phyloP scores from a whole-genome alignment of 2,329 filamentous ascomycete species.

The Parafenestella ontariensis region DNA sequence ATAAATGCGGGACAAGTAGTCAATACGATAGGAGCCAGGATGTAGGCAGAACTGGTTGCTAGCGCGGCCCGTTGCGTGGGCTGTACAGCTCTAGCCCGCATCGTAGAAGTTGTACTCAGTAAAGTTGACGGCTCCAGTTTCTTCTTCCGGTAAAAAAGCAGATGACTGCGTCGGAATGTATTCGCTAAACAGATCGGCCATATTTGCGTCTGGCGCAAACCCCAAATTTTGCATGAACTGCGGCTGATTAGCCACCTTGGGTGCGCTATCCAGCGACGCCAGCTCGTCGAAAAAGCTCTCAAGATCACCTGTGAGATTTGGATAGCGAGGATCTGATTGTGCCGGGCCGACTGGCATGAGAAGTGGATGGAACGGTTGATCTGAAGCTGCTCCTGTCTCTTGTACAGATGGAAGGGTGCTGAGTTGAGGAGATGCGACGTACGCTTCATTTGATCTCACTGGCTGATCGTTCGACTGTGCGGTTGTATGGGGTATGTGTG shows the following conservation, averaged over 20 bases:
- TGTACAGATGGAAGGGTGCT: constrained; percentile 19
- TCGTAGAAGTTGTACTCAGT: constrained; percentile 40
- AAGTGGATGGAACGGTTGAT: neutral
- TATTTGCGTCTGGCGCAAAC: constrained; percentile 67
- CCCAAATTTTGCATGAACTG: constrained; percentile 73
- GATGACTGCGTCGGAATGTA: constrained; percentile 49
- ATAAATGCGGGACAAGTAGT: too few relatives aligned
- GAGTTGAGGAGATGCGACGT: constrained; percentile 9
- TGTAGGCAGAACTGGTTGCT: too few relatives aligned
- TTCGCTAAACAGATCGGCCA: constrained; percentile 61
- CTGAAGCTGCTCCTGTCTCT: constrained; percentile 3
- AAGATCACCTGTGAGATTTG: constrained; percentile 51
- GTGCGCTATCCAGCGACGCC: constrained; percentile 62
- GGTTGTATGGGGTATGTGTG: constrained; percentile 19
- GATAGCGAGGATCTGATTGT: constrained; percentile 34
- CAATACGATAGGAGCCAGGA: too few relatives aligned
- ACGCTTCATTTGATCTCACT: neutral
- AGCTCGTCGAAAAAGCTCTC: constrained; percentile 66
- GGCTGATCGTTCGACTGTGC: constrained; percentile 2
- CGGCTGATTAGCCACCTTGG: constrained; percentile 62
- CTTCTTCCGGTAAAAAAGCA: constrained; percentile 36
- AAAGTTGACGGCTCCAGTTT: constrained; percentile 22
- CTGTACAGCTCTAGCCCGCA: constrained; percentile 12
- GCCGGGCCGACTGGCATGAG: constrained; percentile 6
- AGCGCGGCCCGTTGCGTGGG: too few relatives aligned